Evolutionary conservation across 352 stramenopile genomes (phyloP).

Genomic region (Elongisporangium prolatum): DNA sequence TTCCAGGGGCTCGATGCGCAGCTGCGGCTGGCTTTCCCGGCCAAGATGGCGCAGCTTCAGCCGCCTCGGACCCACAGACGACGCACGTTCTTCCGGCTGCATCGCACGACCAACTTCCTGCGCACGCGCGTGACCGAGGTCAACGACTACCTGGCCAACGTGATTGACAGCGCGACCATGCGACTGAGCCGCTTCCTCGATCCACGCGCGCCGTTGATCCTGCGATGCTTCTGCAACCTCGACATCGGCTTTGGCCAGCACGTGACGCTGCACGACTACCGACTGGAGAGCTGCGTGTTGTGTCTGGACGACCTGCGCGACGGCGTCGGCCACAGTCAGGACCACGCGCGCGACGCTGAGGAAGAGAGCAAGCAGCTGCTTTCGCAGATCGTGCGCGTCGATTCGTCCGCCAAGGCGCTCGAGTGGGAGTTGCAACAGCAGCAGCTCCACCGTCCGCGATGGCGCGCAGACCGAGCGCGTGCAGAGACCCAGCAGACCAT

Average conservation of each 20-base stretch:
- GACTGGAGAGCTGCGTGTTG: conserved; percentile 46
- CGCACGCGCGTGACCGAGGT: conserved; percentile 52
- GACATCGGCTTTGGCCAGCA: conserved; percentile 49
- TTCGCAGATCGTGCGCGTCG: conserved; percentile 7
- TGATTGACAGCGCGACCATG: conserved; percentile 40
- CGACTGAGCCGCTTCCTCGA: conserved; percentile 70
- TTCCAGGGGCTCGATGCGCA: conserved; percentile 73
- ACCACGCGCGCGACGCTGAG: background rate
- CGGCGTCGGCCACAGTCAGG: background rate
- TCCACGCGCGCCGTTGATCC: conserved; percentile 53
- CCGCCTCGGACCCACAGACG: conserved; percentile 45
- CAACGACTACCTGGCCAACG: conserved; percentile 45
- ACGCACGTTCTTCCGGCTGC: conserved; percentile 53
- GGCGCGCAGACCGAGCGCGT: conserved; percentile 1
- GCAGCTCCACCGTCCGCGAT: conserved; percentile 8
- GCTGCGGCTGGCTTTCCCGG: conserved; percentile 51
- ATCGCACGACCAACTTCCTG: conserved; percentile 58
- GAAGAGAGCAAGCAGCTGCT: conserved; percentile 12
- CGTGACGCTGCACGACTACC: conserved; percentile 28
- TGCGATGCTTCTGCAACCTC: conserved; percentile 84
- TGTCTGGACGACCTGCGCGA: conserved; percentile 36
- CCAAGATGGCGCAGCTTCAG: conserved; percentile 53
- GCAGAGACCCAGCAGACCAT: background rate
- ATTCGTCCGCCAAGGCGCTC: conserved; percentile 11
- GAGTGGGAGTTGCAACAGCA: conserved; percentile 23